Conservation (phyloP, 768 basidiomycete genomes). For the Cystofilobasidium bisporidii region DNA sequence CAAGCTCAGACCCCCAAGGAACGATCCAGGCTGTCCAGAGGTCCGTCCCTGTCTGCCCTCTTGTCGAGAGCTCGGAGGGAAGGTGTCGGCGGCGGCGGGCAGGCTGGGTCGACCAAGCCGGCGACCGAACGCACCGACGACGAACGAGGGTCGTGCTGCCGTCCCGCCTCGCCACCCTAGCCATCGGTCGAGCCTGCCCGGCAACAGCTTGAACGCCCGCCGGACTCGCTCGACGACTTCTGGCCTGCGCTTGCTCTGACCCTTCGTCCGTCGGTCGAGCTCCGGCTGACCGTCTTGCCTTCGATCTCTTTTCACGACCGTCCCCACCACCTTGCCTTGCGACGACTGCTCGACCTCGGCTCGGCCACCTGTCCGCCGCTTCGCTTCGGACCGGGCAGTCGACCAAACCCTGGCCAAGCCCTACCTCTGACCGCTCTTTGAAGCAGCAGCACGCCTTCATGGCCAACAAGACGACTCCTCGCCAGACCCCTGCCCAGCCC, state of each 20-base stretch:
- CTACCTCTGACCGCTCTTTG: neutral
- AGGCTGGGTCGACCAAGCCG: too few relatives aligned
- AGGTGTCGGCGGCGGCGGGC: too few relatives aligned
- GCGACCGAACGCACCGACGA: too few relatives aligned
- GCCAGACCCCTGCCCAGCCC: conserved; percentile 16
- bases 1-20: too few relatives aligned
- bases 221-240: too few relatives aligned
- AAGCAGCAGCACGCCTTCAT: neutral
- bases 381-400: neutral
- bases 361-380: neutral
- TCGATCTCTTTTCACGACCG: conserved; percentile 12
- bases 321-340: neutral
- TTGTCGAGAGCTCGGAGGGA: too few relatives aligned
- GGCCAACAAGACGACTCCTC: conserved; percentile 13
- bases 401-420: neutral
- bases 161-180: neutral
- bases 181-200: neutral
- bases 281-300: neutral
- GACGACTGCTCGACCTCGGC: neutral
- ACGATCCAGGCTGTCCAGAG: neutral
- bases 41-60: neutral
- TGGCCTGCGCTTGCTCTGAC: too few relatives aligned
- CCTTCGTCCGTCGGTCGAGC: neutral
- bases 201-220: neutral
- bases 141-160: too few relatives aligned